Evolutionary conservation across 2,329 filamentous ascomycete genomes (phyloP).

Genomic region (Ilyonectria sp.): DNA sequence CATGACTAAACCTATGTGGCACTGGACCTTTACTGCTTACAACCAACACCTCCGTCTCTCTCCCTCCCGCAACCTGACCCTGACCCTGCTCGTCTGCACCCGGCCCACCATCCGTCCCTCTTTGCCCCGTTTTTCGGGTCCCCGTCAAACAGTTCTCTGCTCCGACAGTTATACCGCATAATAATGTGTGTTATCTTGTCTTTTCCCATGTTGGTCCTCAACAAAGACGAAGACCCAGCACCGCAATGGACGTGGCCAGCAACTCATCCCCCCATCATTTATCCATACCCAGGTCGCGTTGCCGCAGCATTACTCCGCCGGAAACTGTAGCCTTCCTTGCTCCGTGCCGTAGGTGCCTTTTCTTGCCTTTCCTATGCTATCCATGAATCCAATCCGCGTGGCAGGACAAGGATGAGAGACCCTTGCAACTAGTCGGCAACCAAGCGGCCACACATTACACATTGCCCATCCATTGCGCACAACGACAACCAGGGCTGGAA

Average conservation of each 20-base stretch:
- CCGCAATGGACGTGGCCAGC: neutral
- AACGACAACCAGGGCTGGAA: neutral
- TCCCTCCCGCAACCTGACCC: constrained; percentile 20
- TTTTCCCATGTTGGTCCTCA: constrained; percentile 13
- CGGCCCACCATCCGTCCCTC: constrained; percentile 20
- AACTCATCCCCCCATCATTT: neutral
- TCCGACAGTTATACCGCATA: constrained; percentile 9
- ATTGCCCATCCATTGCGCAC: constrained; percentile 3
- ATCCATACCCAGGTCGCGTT: neutral
- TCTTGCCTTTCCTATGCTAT: neutral
- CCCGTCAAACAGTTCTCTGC: constrained; percentile 15
- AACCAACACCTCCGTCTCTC: constrained; percentile 6
- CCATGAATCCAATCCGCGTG: constrained; percentile 15
- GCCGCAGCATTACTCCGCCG: neutral
- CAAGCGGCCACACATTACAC: neutral
- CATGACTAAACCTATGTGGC: constrained; percentile 2
- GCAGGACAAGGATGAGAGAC: constrained; percentile 23
- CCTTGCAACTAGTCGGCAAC: constrained; percentile 15
- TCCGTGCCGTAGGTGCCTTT: neutral
- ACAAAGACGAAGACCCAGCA: neutral
- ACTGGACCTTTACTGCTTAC: neutral
- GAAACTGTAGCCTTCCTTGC: neutral
- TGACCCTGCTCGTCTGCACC: constrained; percentile 22
- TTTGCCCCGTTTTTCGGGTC: constrained; percentile 22
- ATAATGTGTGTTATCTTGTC: constrained; percentile 13